Evolutionary conservation across 2,329 filamentous ascomycete genomes (phyloP), one percentile per base, ranked within the genome.

Genomic region (Trichoderma guizhouense): DNA sequence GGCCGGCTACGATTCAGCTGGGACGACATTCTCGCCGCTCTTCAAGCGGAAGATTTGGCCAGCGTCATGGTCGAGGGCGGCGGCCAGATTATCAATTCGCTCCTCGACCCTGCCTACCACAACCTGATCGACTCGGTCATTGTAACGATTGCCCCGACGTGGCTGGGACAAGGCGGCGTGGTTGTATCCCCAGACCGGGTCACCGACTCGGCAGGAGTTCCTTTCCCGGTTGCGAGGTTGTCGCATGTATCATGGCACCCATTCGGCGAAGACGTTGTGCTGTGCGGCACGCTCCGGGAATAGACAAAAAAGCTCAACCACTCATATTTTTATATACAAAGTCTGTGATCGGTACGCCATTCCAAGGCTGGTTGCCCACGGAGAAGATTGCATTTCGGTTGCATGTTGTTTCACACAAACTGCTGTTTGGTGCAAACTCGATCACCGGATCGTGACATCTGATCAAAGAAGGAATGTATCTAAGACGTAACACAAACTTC

Each of bases 41-140:
- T 97, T n/a, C 75, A 76, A 39, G 79, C 79, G 1, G 85, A 92
- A 75, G 90, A 90, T 1, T 83, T 97, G 58, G 81, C 82, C 67
- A 97, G 94, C 78, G 85, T 98, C 72, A 98, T 98, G 95, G 87
- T 98, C 63, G 95, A 98, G 80, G 95, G 95, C 0, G 95, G 95
- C 12, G 95, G 89, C 0, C 84, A 86, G 12, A 90, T 98, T 39
- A 93, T 98, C 79, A 97, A 96, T 79, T 89, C 92, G 47, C 82
- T 98, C 21, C 85, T 98, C n/a, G 84, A 87, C 51, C 85, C 88
- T 3, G 83, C 84, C 32, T 89, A 90, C 76, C 84, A 88, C 18
- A 76, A 79, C n/a, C 83, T 94, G 9, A 85, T 97, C 55, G 88
- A 93, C 78, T 91, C 91, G 2, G 90, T 97, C 63, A 92, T 98